phyloP scores from a whole-genome alignment of 805 yeast species.

The Alloascoidea hylecoeti region DNA sequence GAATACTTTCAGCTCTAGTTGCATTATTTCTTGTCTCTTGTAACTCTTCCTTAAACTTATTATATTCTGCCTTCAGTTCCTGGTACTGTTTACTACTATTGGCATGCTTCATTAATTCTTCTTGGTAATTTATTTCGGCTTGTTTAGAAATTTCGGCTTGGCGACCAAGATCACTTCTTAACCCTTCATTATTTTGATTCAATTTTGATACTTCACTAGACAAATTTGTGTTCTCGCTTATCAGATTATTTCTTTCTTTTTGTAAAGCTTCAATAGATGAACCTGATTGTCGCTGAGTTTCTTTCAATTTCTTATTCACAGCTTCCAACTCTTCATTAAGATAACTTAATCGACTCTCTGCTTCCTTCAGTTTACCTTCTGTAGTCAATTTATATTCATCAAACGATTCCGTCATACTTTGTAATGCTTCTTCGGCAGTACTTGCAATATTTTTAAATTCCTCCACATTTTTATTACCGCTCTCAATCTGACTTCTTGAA shows the following conservation, averaged over 20 bases:
- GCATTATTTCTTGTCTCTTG: conserved; percentile 12
- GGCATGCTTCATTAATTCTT: conserved; percentile 40
- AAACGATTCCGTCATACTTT: conserved; percentile 36
- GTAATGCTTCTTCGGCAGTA: conserved; percentile 54
- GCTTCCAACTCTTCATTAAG: conserved; percentile 2
- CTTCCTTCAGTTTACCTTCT: conserved; percentile 4
- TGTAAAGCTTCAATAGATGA: too few relatives aligned
- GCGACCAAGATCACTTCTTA: conserved; percentile 19
- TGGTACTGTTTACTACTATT: conserved; percentile 28
- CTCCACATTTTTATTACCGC: conserved; percentile 41
- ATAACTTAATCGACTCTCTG: conserved; percentile 4
- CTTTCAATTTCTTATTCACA: not conserved
- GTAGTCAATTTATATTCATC: conserved; percentile 25
- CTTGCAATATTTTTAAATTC: conserved; percentile 49
- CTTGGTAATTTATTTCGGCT: conserved; percentile 38
- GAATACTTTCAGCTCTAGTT: conserved; percentile 15
- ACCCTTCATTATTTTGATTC: conserved; percentile 7
- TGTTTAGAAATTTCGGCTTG: conserved; percentile 33
- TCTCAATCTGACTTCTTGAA: conserved; percentile 37
- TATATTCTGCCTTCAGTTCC: conserved; percentile 19
- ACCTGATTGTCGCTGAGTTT: too few relatives aligned
- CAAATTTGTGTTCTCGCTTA: too few relatives aligned
- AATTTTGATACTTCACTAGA: not conserved
- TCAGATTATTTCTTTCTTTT: too few relatives aligned
- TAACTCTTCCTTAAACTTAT: conserved; percentile 13